These are phyloP conservation scores for Nemania serpens DNA, from an alignment of 2,329 filamentous ascomycete genomes.

Conservation along the genomic window DNA sequence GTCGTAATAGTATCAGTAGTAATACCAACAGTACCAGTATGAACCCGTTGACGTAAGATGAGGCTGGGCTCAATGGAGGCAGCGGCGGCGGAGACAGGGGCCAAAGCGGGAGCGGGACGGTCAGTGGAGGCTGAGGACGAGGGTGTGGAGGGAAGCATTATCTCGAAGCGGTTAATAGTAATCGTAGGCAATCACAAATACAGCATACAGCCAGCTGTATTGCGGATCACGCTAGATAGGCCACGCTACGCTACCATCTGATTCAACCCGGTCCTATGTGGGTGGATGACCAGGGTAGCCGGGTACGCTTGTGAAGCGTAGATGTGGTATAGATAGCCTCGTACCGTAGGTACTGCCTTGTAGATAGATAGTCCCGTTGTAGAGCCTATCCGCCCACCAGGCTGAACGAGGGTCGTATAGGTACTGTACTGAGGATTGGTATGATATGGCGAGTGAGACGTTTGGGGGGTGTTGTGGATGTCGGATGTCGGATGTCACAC, in stretches of 20 bases:
- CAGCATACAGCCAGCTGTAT: too few relatives aligned
- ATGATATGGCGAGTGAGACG: conserved; percentile 3
- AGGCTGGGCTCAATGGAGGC: conserved; percentile 25
- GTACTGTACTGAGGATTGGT: background rate
- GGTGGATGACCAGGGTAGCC: conserved; percentile 6
- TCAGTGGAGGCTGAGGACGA: conserved; percentile 11
- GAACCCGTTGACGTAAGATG: conserved; percentile 22
- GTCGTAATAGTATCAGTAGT: too few relatives aligned
- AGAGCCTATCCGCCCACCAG: too few relatives aligned
- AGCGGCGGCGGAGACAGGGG: conserved; percentile 11
- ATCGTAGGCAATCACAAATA: background rate
- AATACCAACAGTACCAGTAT: background rate
- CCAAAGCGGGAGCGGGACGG: conserved; percentile 12
- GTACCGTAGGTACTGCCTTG: background rate
- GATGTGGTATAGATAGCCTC: background rate
- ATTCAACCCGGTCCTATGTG: too few relatives aligned
- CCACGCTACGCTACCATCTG: conserved; percentile 1
- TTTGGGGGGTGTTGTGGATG: background rate
- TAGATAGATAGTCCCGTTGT: too few relatives aligned
- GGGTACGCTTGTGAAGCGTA: background rate
- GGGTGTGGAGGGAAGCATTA: conserved; percentile 27
- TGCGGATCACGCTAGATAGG: background rate
- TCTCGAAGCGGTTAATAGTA: background rate
- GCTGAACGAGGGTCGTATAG: background rate
- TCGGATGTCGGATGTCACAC: conserved; percentile 17